These are phyloP conservation scores for Phytophthora macrochlamydospora DNA, from an alignment of 352 stramenopile species.

Conservation along the genomic window DNA sequence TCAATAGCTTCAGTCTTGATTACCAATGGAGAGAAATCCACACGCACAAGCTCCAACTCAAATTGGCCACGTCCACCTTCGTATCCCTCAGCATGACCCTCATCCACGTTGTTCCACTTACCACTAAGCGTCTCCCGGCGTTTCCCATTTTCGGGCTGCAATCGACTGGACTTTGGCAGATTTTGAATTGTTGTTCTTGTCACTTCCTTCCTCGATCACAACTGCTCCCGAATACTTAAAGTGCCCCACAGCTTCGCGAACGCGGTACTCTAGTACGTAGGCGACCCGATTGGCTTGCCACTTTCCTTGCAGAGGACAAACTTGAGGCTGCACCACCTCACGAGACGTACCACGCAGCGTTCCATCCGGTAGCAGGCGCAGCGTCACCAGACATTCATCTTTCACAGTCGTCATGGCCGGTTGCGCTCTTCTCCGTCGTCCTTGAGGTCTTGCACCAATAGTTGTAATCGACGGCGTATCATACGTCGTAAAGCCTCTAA, in stretches of 20 bases:
- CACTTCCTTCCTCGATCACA: conserved; percentile 23
- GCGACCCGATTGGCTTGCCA: conserved; percentile 63
- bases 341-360: conserved; percentile 57
- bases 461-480: conserved; percentile 19
- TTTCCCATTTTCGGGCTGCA: conserved; percentile 4
- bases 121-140: conserved; percentile 43
- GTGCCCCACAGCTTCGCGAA: conserved; percentile 63
- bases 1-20: conserved; percentile 27
- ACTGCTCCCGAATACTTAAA: conserved; percentile 70
- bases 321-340: conserved; percentile 67
- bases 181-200: conserved; percentile 6
- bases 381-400: conserved; percentile 71
- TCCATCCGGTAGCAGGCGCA: conserved; percentile 60
- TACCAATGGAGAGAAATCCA: conserved; percentile 24
- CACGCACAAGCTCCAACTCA: conserved; percentile 51
- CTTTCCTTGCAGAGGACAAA: conserved; percentile 47
- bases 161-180: conserved; percentile 10
- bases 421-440: conserved; percentile 14
- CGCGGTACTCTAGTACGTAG: conserved; percentile 67
- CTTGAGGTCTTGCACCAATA: conserved; percentile 11
- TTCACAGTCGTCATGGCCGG: conserved; percentile 23
- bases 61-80: conserved; percentile 64
- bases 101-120: conserved; percentile 70
- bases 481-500: conserved; percentile 62
- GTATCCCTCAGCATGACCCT: conserved; percentile 48